Evolutionary conservation across 2,329 filamentous ascomycete genomes (phyloP), one percentile per base, ranked within the genome.

Genomic region (Moelleriella libera): DNA sequence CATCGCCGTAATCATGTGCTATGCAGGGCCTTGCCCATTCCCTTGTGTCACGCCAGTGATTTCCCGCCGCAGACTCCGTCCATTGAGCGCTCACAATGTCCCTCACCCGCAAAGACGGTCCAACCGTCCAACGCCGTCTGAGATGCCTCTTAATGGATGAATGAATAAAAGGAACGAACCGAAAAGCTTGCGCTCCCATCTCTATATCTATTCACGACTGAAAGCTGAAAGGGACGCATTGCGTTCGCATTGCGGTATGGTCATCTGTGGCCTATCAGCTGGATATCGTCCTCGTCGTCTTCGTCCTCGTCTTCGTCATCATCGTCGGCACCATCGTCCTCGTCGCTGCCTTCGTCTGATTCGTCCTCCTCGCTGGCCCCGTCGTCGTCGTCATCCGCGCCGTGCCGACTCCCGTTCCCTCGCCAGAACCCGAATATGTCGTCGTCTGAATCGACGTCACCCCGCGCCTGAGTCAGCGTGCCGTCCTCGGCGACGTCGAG

Each of bases 371-470:
- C 47, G 32, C 47, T 46, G 5, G 37, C 70, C 6, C 71, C 70
- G 6, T 61, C 66, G 4, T 67, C 67, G n/a, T 65, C 67, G 21
- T 75, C 71, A 2, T 71, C 7, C n/a, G 10, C 70, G 2, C 69
- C 67, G 31, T 50, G 41, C 41, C 47, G 49, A 28, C 47, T 48
- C 43, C 49, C 47, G 5, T 68, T 67, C 10, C 66, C 67, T 43
- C 58, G 70, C 75, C 78, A 82, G 45, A 82, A 71, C 31, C 73
- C 71, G 31, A 82, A 56, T 49, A 82, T 72, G 48, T 78, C 77
- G 7, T 71, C 69, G 14, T 75, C 71, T 0, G 72, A 73, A 12
- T 76, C 73, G 7, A 66, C 65, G 9, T 68, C 61, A 6, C 58
- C 57, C n/a, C 59, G 49, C 1, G 58, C 49, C 30, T 58, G 53